Percentiles rank a stretch among this genome's conserved stretches.
phyloP scores from a whole-genome alignment of 306 rosid genomes.

The Lathyrus sativus region DNA sequence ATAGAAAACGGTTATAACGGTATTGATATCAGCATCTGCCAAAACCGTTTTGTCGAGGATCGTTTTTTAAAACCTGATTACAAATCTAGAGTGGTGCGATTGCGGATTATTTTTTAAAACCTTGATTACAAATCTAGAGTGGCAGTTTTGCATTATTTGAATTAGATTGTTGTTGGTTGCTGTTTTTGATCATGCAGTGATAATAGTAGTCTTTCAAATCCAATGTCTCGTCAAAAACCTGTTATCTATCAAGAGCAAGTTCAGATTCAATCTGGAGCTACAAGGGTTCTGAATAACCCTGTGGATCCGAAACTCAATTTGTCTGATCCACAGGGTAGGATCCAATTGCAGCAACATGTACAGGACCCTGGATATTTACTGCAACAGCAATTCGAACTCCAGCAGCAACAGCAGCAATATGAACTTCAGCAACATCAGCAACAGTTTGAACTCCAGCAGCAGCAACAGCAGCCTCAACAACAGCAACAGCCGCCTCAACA shows the following conservation, averaged over 20 bases:
- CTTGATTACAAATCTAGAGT: too few relatives aligned
- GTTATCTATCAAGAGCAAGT: conserved; percentile 76
- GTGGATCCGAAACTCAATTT: conserved; percentile 63
- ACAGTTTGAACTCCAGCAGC: conserved; percentile 13
- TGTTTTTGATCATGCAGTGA: conserved; percentile 67
- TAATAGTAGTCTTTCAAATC: conserved; percentile 69
- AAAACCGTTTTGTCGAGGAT: too few relatives aligned
- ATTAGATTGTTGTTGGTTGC: conserved; percentile 26
- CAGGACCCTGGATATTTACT: conserved; percentile 75
- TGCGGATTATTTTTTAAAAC: too few relatives aligned
- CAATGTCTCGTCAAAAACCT: conserved; percentile 65
- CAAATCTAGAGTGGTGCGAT: neutral
- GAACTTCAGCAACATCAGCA: conserved; percentile 18
- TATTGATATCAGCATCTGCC: too few relatives aligned
- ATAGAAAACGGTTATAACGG: too few relatives aligned
- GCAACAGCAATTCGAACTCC: conserved; percentile 73
- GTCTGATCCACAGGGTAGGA: conserved; percentile 63
- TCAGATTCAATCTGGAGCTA: conserved; percentile 60
- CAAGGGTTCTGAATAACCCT: conserved; percentile 61
- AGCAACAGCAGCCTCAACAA: conserved; percentile 30
- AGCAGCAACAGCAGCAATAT: conserved; percentile 35
- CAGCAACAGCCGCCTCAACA: conserved; percentile 6
- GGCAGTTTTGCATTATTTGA: conserved; percentile 40
- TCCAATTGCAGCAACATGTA: conserved; percentile 76
- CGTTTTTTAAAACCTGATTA: too few relatives aligned